Conservation (phyloP, 192 early-diverging fungal species). For the Backusella psychrophila region DNA sequence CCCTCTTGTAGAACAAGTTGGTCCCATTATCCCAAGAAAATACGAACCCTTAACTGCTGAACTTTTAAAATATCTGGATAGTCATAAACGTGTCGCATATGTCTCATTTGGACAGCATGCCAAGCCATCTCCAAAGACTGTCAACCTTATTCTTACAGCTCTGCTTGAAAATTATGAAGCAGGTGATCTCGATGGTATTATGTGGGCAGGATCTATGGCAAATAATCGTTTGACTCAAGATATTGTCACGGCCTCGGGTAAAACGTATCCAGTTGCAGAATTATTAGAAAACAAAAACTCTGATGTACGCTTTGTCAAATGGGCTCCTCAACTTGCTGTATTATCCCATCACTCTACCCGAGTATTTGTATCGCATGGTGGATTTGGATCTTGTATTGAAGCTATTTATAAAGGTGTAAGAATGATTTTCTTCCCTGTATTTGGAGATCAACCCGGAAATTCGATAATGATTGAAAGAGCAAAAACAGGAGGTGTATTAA, state of each 20-base stretch:
- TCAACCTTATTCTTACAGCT: slow-evolving; percentile 14
- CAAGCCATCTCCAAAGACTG: neutral
- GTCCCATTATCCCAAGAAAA: slow-evolving; percentile 26
- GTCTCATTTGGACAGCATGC: slow-evolving; percentile 29
- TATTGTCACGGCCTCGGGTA: neutral
- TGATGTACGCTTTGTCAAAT: slow-evolving; percentile 1
- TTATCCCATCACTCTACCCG: slow-evolving; percentile 23
- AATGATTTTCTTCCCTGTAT: slow-evolving; percentile 28
- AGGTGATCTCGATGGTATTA: slow-evolving; percentile 29
- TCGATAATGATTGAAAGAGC: neutral
- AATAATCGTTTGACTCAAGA: neutral
- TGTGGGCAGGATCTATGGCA: slow-evolving; percentile 23
- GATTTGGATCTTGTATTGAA: slow-evolving; percentile 26
- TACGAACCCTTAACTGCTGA: slow-evolving; percentile 20
- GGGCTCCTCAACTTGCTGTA: slow-evolving; percentile 31
- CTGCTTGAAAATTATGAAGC: slow-evolving; percentile 16
- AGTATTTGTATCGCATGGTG: slow-evolving; percentile 34
- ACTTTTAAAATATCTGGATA: slow-evolving; percentile 14
- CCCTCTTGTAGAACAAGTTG: slow-evolving; percentile 23
- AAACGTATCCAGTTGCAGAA: neutral
- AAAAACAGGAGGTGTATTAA: neutral
- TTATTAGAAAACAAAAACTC: slow-evolving; percentile 5
- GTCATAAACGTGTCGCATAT: slow-evolving; percentile 22
- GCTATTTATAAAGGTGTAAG: slow-evolving; percentile 23
- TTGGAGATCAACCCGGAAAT: slow-evolving; percentile 19